Conservation (phyloP, 257 asterid genomes). For the Nicotiana otophora region DNA sequence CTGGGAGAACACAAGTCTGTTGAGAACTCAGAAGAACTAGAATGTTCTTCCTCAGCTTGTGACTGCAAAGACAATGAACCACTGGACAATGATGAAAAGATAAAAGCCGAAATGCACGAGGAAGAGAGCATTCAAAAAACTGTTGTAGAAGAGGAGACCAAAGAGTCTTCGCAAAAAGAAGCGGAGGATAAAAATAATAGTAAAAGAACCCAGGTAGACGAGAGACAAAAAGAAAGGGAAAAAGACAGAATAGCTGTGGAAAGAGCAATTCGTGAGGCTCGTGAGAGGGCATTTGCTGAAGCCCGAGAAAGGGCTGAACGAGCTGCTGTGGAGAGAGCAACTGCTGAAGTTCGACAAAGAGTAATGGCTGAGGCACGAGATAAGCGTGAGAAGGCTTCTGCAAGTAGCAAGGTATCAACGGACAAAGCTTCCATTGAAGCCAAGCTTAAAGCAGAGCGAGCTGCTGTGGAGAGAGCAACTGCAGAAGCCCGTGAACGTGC, state of each 20-base stretch:
- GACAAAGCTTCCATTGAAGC: slow-evolving; percentile 60
- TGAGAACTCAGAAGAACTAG: slow-evolving; percentile 28
- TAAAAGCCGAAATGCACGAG: slow-evolving; percentile 26
- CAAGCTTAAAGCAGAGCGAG: slow-evolving; percentile 83
- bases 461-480: slow-evolving; percentile 96
- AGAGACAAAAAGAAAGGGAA: slow-evolving; percentile 68
- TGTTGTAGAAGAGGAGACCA: slow-evolving; percentile 31
- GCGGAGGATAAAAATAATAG: slow-evolving; percentile 30
- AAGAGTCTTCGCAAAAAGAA: slow-evolving; percentile 29
- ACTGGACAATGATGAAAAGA: slow-evolving; percentile 28
- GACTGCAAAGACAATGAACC: slow-evolving; percentile 27
- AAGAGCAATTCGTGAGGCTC: slow-evolving; percentile 92
- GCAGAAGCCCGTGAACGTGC: slow-evolving; percentile 98
- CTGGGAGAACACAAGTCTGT: slow-evolving; percentile 20
- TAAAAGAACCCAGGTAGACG: slow-evolving; percentile 55
- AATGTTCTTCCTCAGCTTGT: slow-evolving; percentile 22
- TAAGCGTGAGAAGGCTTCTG: slow-evolving; percentile 52
- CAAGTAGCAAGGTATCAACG: slow-evolving; percentile 30
- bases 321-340: slow-evolving; percentile 83
- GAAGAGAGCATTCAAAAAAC: slow-evolving; percentile 20
- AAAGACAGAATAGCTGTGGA: slow-evolving; percentile 77
- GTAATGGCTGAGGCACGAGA: slow-evolving; percentile 61
- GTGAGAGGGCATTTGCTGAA: slow-evolving; percentile 96
- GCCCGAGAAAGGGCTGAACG: slow-evolving; percentile 91
- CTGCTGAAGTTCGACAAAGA: slow-evolving; percentile 72